Base-by-base conservation (phyloP, 2,329 filamentous ascomycete species). In the Botrytis tulipae region DNA sequence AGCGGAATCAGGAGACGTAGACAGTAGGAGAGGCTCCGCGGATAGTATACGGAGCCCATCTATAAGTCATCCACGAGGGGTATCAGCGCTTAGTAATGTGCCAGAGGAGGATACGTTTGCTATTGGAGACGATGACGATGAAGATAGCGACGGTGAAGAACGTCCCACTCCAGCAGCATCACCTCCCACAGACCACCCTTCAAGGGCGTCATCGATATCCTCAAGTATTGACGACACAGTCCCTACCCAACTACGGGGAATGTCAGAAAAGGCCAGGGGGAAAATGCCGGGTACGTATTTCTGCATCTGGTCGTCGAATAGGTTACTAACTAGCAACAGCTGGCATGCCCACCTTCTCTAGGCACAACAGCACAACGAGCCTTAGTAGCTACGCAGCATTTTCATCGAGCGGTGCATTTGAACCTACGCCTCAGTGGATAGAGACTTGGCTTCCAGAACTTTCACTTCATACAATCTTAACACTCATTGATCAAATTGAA, bases 191-290 rank as follows among this genome's bases (percentile, higher is more conserved):
- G 84, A 92, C 81, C 83, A 87, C 75, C 83, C 90, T 78, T 86
- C 88, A 75, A 87, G 90, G 54, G 88, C 91, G 35, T 91, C 92
- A 6, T 95, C 93, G 0, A 85, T 92, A 32, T 89, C 89, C 42
- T 89, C 89, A 0, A 85, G 86, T 57, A 83, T 88, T 0, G 94
- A 97, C 74, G 94, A 97, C 74, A 91, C 92, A 6, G 89, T 97
- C 16, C 94, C 94, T 22, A 87, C 90, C 32, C 95, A 98, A 81
- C 82, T 97, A 44, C 89, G 93, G 73, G 94, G 94, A 72, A 97
- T 98, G 93, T 98, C 95, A 32, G 96, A 98, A 82, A 99, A 98
- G 82, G 96, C 96, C 25, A 87, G 96, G 68, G 96, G 96, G 12
- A 99, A 99, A 83, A 94, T 97, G 90, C 96, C 95, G 46, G 80